These are phyloP conservation scores for grape (Vitis vinifera) DNA, from an alignment of 164 flowering plant species.

Conservation along the genomic window DNA sequence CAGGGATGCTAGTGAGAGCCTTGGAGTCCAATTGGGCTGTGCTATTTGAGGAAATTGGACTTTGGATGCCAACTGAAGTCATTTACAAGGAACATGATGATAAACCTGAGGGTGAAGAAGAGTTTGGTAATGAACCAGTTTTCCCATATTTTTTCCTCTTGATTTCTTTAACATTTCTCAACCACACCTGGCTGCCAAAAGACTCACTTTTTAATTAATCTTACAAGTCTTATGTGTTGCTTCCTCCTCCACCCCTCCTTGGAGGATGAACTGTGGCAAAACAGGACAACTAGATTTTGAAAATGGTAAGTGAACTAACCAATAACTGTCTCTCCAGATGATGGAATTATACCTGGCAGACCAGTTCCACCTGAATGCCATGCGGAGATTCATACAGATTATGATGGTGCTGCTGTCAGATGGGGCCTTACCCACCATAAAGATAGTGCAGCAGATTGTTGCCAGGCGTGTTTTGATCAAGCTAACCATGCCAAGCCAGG, in stretches of 20 bases:
- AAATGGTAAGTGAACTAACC: no score
- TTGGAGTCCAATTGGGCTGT: slow-evolving; percentile 66
- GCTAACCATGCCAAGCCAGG: slow-evolving; percentile 77
- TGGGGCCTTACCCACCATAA: slow-evolving; percentile 97
- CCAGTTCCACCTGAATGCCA: slow-evolving; percentile 82
- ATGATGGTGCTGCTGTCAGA: slow-evolving; percentile 86
- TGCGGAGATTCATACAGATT: slow-evolving; percentile 85
- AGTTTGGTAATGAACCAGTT: slow-evolving; percentile 47
- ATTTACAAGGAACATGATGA: slow-evolving; percentile 62
- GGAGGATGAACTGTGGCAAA: no score
- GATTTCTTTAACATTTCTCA: background rate
- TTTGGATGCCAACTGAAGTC: slow-evolving; percentile 80
- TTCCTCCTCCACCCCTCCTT: no score
- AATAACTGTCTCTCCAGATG: slow-evolving; percentile 44
- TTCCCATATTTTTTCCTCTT: background rate
- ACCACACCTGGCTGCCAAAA: no score
- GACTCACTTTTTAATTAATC: no score
- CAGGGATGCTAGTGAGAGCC: slow-evolving; percentile 60
- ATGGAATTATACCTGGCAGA: slow-evolving; percentile 69
- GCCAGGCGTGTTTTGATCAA: slow-evolving; percentile 96
- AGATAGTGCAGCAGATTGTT: slow-evolving; percentile 98
- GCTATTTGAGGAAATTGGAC: slow-evolving; percentile 73
- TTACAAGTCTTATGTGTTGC: no score
- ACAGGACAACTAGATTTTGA: no score
- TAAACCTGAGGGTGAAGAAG: slow-evolving; percentile 68